These are phyloP conservation scores for Pilaira anomala DNA, from an alignment of 192 early-diverging fungal species.

Conservation along the genomic window DNA sequence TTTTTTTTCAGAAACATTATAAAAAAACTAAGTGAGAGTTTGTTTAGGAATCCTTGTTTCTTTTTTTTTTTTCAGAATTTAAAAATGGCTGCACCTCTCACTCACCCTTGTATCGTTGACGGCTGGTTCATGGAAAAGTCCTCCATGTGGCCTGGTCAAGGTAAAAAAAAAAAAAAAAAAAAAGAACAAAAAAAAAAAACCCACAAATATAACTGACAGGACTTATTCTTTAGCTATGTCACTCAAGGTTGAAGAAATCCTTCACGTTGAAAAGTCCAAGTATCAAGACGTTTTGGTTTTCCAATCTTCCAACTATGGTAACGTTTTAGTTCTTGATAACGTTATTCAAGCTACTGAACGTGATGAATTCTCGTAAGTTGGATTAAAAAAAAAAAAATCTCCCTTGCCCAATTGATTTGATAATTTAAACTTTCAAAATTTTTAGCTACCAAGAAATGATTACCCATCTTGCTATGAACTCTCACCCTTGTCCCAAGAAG, in stretches of 20 bases:
- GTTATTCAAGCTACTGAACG: constrained; percentile 98
- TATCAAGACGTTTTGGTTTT: constrained; percentile 99
- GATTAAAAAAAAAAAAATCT: background rate
- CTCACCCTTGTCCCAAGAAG: constrained; percentile 93
- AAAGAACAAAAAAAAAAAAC: background rate
- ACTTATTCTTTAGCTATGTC: constrained; percentile 71
- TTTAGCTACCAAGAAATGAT: constrained; percentile 98
- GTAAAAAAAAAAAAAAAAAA: constrained; percentile 37
- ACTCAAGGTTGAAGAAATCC: constrained; percentile 91
- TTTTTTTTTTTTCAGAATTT: constrained; percentile 7
- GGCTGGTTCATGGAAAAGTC: constrained; percentile 97
- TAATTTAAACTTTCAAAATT: background rate
- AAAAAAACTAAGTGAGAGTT: no score
- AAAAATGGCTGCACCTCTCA: constrained; percentile 43
- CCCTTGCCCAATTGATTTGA: background rate
- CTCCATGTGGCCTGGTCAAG: constrained; percentile 97
- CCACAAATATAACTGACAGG: no score
- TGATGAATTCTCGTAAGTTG: constrained; percentile 96
- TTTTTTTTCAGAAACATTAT: no score
- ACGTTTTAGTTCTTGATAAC: constrained; percentile 95
- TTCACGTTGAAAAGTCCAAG: constrained; percentile 91
- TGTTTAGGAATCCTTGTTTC: constrained; percentile 5
- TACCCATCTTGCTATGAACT: constrained; percentile 90
- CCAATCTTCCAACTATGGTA: constrained; percentile 91
- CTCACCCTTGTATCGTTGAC: constrained; percentile 90